Conservation (phyloP, 192 early-diverging fungal species). For the Mortierella antarctica region DNA sequence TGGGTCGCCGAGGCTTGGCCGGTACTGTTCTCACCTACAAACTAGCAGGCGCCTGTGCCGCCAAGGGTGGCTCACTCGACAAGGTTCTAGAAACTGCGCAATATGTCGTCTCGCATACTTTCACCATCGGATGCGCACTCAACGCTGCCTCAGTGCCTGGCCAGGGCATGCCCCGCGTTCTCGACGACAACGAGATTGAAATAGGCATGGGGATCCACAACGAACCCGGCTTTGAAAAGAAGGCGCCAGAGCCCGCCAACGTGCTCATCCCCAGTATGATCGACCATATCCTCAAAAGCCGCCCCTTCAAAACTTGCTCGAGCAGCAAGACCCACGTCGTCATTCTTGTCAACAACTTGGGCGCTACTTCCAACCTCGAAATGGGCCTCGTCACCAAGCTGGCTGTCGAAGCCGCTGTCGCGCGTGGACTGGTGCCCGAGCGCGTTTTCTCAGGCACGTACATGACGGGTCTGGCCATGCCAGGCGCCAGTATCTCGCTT, state of each 20-base stretch:
- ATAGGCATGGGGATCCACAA: constrained; percentile 88
- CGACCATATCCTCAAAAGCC: constrained; percentile 53
- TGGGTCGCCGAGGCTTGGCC: constrained; percentile 83
- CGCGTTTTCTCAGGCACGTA: constrained; percentile 77
- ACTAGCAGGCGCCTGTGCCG: constrained; percentile 78
- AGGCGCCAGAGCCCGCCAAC: constrained; percentile 57
- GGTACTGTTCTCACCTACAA: constrained; percentile 86
- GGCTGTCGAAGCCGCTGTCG: constrained; percentile 61
- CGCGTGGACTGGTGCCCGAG: constrained; percentile 53
- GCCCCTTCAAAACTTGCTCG: constrained; percentile 53
- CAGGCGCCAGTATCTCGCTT: constrained; percentile 77
- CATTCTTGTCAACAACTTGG: constrained; percentile 90
- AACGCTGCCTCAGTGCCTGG: constrained; percentile 83
- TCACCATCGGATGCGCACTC: constrained; percentile 83
- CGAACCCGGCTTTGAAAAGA: constrained; percentile 79
- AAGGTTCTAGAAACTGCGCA: constrained; percentile 66
- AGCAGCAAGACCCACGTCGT: constrained; percentile 58
- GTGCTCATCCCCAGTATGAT: constrained; percentile 66
- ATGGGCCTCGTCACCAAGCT: constrained; percentile 76
- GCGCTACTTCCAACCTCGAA: constrained; percentile 78
- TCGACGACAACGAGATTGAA: constrained; percentile 67
- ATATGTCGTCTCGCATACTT: constrained; percentile 69
- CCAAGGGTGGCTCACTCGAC: constrained; percentile 68
- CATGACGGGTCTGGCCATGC: constrained; percentile 88
- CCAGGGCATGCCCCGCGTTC: constrained; percentile 59